Evolutionary conservation across 2,329 filamentous ascomycete genomes (phyloP).

Genomic region (Trichoderma guizhouense): DNA sequence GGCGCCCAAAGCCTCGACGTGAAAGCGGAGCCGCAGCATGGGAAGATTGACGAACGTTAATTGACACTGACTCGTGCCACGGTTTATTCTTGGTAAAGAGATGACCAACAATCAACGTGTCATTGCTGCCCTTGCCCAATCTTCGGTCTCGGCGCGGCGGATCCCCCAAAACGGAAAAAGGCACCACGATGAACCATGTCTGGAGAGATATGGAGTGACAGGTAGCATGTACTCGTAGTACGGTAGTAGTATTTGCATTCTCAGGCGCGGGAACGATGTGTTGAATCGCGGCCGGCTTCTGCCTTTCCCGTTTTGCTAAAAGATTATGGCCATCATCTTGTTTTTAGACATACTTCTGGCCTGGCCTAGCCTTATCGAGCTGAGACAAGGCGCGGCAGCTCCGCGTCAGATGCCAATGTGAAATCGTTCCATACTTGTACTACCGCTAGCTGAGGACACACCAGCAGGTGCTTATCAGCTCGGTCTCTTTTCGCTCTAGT

Average conservation of each 20-base stretch:
- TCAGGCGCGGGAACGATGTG: background rate
- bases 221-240: background rate
- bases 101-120: conserved; percentile 1
- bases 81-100: background rate
- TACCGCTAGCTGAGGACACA: background rate
- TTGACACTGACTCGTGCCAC: conserved; percentile 2
- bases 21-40: conserved; percentile 4
- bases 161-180: background rate
- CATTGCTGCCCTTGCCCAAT: conserved; percentile 2
- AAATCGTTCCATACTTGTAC: background rate
- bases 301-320: background rate
- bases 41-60: background rate
- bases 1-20: background rate
- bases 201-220: background rate
- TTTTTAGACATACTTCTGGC: background rate
- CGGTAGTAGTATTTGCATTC: background rate
- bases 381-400: background rate
- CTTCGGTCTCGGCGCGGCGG: background rate
- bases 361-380: background rate
- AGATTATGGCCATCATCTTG: background rate
- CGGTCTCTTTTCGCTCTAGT: background rate
- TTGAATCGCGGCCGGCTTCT: background rate
- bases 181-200: background rate
- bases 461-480: background rate
- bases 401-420: background rate